Evolutionary conservation across 352 stramenopile species (phyloP), one percentile per base, ranked within the genome.

Genomic region (Phytophthora sp.): DNA sequence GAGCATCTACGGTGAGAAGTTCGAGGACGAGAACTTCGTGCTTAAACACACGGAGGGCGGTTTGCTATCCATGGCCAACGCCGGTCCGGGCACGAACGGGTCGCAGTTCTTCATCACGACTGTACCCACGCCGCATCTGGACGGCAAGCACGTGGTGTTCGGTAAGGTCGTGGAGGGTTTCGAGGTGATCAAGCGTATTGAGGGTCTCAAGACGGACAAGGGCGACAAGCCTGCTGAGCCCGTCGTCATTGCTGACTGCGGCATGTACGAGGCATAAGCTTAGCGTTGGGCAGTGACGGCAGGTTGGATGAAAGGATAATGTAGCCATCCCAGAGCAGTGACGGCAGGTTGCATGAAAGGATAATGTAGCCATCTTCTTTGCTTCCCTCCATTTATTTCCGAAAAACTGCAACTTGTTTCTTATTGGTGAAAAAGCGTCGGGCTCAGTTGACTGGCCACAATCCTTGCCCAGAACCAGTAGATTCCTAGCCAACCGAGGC

Each of bases 61-160:
- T 16, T 84, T 98, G 53, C 74, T 99, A 49, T 98, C 94, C 35
- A 99, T 99, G 96, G 96, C 96, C 1, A 99, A 99, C 83, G 89
- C 94, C 11, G 96, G 96, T 20, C 95, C 96, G 31, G 92, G 94
- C 73, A 98, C 96, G 57, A 99, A 99, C 75, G 94, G 96, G 46
- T 98, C 92, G 56, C 96, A 99, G 89, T 99, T 99, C 79, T 99
- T 99, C 79, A 91, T 99, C 73, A 96, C 89, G 74, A 93, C 90
- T 23, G 86, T 93, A 63, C 76, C 96, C 49, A 99, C 96, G 61
- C 89, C 95, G 29, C 98, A 98, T 76, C 84, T 99, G 51, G 96
- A 99, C 71, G 94, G 91, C 68, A 99, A 98, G 81, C 98, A 99
- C 88, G 95, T 99, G 33, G 98, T 99, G 6, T 99, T 99, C 77